phyloP scores from a whole-genome alignment of 192 early-diverging fungal species.

The Coemansia sp. region DNA sequence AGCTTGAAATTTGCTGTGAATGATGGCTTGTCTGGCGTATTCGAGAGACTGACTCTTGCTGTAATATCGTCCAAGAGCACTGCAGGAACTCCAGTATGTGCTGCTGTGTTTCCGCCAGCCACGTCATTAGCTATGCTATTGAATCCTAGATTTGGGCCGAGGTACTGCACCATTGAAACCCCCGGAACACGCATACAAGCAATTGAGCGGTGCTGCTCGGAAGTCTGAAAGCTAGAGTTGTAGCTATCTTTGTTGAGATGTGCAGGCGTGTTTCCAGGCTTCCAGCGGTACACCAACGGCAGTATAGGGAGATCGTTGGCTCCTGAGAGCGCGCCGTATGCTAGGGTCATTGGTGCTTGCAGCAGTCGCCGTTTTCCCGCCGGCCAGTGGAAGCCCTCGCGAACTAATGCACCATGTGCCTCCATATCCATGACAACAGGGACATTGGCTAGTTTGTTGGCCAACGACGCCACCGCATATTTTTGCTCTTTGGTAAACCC shows the following conservation, averaged over 20 bases:
- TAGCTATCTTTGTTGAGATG: slow-evolving; percentile 17
- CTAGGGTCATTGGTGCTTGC: slow-evolving; percentile 27
- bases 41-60: slow-evolving; percentile 28
- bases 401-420: slow-evolving; percentile 4
- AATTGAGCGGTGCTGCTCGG: background rate
- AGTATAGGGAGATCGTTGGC: slow-evolving; percentile 9
- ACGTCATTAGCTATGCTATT: background rate
- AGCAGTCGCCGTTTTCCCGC: slow-evolving; percentile 5
- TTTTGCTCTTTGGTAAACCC: background rate
- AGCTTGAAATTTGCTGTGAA: slow-evolving; percentile 48
- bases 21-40: slow-evolving; percentile 16
- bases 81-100: slow-evolving; percentile 25
- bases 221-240: slow-evolving; percentile 8
- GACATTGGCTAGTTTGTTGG: slow-evolving; percentile 1
- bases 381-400: slow-evolving; percentile 39
- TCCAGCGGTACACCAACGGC: slow-evolving; percentile 35
- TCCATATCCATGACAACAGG: slow-evolving; percentile 10
- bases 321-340: slow-evolving; percentile 22
- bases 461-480: background rate
- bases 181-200: slow-evolving; percentile 13
- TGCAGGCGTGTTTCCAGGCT: background rate
- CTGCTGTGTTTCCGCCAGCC: background rate
- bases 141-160: slow-evolving; percentile 23
- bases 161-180: slow-evolving; percentile 27
- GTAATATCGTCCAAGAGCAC: slow-evolving; percentile 40